A percentile compares a stretch with the other conserved stretches of the same genome.
Conservation (phyloP, 768 basidiomycete species). For the Leccinellum rugosiceps region DNA sequence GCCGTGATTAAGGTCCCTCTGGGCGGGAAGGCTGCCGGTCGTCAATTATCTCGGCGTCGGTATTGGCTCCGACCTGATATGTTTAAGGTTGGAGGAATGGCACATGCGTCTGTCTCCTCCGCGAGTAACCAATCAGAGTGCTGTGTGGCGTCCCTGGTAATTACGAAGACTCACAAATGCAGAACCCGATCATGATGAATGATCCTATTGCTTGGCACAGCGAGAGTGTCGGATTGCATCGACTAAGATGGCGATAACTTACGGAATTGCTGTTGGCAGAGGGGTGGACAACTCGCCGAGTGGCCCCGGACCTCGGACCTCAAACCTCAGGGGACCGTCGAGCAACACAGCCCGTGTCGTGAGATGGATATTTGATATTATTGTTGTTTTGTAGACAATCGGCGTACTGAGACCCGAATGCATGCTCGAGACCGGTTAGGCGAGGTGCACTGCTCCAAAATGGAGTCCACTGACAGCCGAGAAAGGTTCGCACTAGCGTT, state of each 20-base stretch:
- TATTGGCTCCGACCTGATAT: constrained; percentile 24
- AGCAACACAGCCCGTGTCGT: constrained; percentile 10
- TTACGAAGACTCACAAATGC: constrained; percentile 21
- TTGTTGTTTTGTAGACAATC: constrained; percentile 12
- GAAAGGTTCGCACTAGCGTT: constrained; percentile 19
- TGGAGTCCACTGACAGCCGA: constrained; percentile 12
- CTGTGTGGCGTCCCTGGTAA: constrained; percentile 23
- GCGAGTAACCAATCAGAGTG: constrained; percentile 18
- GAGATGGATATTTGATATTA: constrained; percentile 21
- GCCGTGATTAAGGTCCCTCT: constrained; percentile 15
- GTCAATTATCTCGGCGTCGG: constrained; percentile 19
- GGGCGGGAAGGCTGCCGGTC: constrained; percentile 12
- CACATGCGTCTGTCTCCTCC: constrained; percentile 23
- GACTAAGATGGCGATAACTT: constrained; percentile 15
- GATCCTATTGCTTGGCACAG: constrained; percentile 10
- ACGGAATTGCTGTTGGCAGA: constrained; percentile 12
- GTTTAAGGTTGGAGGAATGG: constrained; percentile 17
- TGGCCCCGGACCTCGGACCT: constrained; percentile 5
- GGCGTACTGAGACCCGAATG: constrained; percentile 21
- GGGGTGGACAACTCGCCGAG: constrained; percentile 5
- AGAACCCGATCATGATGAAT: constrained; percentile 21
- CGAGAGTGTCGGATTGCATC: constrained; percentile 13
- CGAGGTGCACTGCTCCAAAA: constrained; percentile 9
- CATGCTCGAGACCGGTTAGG: constrained; percentile 21
- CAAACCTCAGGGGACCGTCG: constrained; percentile 15